Evolutionary conservation across 1,139 yeast genomes (phyloP), one percentile per base, ranked within the genome.

Genomic region (Blastobotrys elegans): DNA sequence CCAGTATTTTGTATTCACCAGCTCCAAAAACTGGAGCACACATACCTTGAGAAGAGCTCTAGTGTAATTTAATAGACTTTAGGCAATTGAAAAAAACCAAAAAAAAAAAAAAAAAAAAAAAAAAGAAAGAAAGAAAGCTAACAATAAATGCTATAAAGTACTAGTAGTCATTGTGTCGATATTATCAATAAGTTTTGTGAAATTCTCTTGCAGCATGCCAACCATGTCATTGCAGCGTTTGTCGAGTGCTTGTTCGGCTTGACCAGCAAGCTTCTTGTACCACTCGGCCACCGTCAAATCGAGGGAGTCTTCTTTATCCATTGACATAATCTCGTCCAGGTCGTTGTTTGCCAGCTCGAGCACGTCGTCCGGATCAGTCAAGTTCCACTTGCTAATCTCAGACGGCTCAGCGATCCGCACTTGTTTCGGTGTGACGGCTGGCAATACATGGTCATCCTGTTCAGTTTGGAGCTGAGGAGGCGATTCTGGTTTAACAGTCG

Each of bases 201-300:
- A 64, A 43, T 62, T 61, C 22, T 53, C 52, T 31, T 54, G 56
- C 20, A 66, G 43, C 43, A 53, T 44, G 14, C 51, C 53, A n/a
- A 71, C 54, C 48, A 71, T 58, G 29, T 54, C 50, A 17, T 65
- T 59, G 48, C 71, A 69, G 30, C 60, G 61, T 21, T 56, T 59
- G n/a, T 54, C 48, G 17, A 71, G 47, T 26, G 60, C 61, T 10
- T 53, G 53, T 38, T 67, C 69, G 2, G 65, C 57, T 36, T 52
- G 50, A 18, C 58, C 61, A 3, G 68, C 63, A 57, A 77, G 74
- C 55, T 74, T 71, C 40, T 62, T 63, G 18, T 86, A 67, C 95
- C 95, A 88, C 52, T 84, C 78, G 44, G 73, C 73, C 16, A 88
- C 76, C 0, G 87, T 79, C 83, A 83, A 79, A 24, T 76, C 72